Evolutionary conservation across 116 monocot genomes (phyloP).

Genomic region (Papilionanthe hybrid): DNA sequence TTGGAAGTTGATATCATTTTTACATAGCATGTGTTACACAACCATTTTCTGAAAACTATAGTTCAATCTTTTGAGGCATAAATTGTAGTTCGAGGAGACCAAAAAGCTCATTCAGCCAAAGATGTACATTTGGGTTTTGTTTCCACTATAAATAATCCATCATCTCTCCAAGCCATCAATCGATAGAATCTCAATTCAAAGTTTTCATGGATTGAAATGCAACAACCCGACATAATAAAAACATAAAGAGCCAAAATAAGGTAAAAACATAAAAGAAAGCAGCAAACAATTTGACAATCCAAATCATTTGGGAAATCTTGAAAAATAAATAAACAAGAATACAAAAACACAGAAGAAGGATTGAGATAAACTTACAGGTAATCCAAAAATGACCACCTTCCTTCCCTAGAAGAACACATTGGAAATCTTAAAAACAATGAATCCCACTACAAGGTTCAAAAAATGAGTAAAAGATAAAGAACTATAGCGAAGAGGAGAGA

Average conservation of each 20-base stretch:
- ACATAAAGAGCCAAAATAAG: background rate
- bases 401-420: slow-evolving; percentile 54
- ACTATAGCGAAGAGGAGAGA: background rate
- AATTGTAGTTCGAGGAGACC: background rate
- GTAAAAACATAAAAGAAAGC: background rate
- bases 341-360: too few relatives aligned
- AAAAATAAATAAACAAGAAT: background rate
- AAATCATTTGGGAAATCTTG: background rate
- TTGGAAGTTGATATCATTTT: background rate
- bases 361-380: slow-evolving; percentile 53
- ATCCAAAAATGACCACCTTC: slow-evolving; percentile 92
- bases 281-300: background rate
- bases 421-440: slow-evolving; percentile 4
- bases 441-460: background rate
- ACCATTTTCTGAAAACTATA: background rate
- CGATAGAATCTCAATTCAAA: background rate
- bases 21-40: background rate
- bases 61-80: background rate
- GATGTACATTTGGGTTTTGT: background rate
- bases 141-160: background rate
- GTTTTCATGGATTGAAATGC: background rate
- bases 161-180: background rate
- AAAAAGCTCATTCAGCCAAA: background rate
- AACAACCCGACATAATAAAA: background rate
- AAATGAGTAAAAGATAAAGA: background rate